Evolutionary conservation across 441 rosid genomes (phyloP), one percentile per base, ranked within the genome.

Genomic region (Eruca vesicaria): DNA sequence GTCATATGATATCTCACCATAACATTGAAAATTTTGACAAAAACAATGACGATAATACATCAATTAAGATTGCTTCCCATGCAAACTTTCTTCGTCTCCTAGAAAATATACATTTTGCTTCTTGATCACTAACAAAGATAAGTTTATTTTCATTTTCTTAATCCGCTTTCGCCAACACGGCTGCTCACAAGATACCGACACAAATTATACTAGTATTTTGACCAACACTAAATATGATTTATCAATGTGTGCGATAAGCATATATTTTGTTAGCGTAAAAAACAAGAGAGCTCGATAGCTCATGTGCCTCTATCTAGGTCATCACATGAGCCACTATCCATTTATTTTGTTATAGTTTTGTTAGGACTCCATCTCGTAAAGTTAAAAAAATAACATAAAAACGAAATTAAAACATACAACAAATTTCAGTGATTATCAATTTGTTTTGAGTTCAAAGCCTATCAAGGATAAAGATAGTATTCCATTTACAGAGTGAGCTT

Each of bases 61-160:
- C 35, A 56, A 8, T 41, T 28, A 57, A 74, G 61, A 66, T 74
- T 66, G 78, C 67, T 74, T 74, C 72, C 62, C 72, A 74, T 66
- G 72, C 72, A 74, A 74, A 74, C 67, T 59, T 74, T 57, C 77
- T 57, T 66, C 41, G 61, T 43, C 67, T 59, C 68, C 52, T 58
- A 66, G 60, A 32, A 52, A 56, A 18, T 26, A 38, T 26, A 4
- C 7, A 55, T 50, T 62, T 72, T 71, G 26, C 9, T 32, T 60
- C 31, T 4, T 12, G 14, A 18, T 71, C 26, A 71, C 26, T 60
- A 19, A 45, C 18, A 23, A 57, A 57, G 14, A 19, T 29, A 18
- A 7, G 7, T 16, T 10, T 20, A 14, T 53, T 53, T 32, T 60
- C 41, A 19, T 7, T 52, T 71, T 61, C 63, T 32, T 31, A 29